Evolutionary conservation across 257 asterid species (phyloP), one percentile per base, ranked within the genome.

Genomic region (Vinca minor): DNA sequence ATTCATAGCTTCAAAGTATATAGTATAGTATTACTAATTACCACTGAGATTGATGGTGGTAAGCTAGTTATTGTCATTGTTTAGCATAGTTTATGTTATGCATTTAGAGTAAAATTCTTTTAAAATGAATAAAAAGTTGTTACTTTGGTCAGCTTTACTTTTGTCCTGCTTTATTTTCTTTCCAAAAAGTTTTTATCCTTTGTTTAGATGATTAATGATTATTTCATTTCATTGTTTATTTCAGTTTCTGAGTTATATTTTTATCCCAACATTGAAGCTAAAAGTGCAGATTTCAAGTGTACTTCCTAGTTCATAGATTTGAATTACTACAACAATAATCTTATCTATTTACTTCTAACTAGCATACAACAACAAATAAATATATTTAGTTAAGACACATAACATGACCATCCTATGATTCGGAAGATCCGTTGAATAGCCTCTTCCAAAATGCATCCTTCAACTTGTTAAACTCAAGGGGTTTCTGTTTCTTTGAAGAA

Each of bases 391-490:
- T 18, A 46, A 8, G 11, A 8, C n/a, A n/a, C n/a, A n/a, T n/a
- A n/a, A 65, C 13, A 52, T 15, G 4, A 52, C n/a, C 20, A 62
- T 14, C 32, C 41, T 39, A 39, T 18, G 83, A 45, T 62, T 74
- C 72, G 17, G 74, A 77, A 57, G 81, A 77, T 59, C 82, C 81
- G 50, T 29, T 65, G 73, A 92, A 81, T 74, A 87, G 69, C 74
- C 71, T 85, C 76, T 82, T 86, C 67, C 87, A 70, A 69, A 93
- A 86, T 25, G 59, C 77, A 23, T 73, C 89, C 63, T 82, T 83
- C 67, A 56, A 15, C 58, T 77, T 73, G 41, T 58, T 74, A 26
- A 46, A 56, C 71, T 81, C 84, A 3, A 25, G 4, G 25, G 61
- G 50, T 17, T 54, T 74, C 72, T 77, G 81, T 45, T 81, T 82